Evolutionary conservation across 2,329 filamentous ascomycete species (phyloP), one percentile per base, ranked within the genome.

Genomic region (Calcarisporium arbuscula): DNA sequence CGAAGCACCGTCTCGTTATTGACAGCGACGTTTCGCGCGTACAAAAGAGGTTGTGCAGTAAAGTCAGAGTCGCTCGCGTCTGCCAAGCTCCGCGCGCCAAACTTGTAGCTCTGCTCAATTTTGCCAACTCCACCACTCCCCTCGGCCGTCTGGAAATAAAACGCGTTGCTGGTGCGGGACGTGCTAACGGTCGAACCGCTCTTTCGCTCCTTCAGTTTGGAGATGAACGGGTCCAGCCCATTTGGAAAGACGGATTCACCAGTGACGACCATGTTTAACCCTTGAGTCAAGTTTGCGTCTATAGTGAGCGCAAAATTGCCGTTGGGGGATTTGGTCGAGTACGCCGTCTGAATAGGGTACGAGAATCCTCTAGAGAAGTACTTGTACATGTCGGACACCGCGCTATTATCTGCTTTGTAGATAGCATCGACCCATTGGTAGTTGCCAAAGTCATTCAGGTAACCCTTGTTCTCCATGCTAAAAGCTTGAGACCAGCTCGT

Each of bases 401-500:
- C 40, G 9, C 10, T 22, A 20, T 45, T 44, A 26, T 44, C 26
- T 7, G 45, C 45, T 8, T 31, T 11, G 36, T 49, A 49, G 4
- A 19, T 14, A 11, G 42, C 41, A 4, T 41, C 30, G 8, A 49
- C 40, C 2, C 40, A 14, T 50, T 83, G 77, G 32, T 42, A 44
- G 29, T 41, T 49, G 12, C 63, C 64, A 21, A 42, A 48, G n/a
- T 38, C 43, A 8, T 42, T 40, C 17, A 73, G 56, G 33, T 66
- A 60, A 19, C 77, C 80, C 18, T 63, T 51, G 40, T 72, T 70
- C 14, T 62, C 65, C 48, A 80, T 69, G 8, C 57, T 54, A 2
- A 83, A 65, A 7, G 53, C 57, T 49, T 86, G 82, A 6, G 55
- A 59, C 82, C 81, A 86, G 5, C 16, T 5, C 20, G 14, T n/a